Evolutionary conservation across 2,329 filamentous ascomycete genomes (phyloP), one percentile per base, ranked within the genome.

Genomic region (Cladosporium sp.): DNA sequence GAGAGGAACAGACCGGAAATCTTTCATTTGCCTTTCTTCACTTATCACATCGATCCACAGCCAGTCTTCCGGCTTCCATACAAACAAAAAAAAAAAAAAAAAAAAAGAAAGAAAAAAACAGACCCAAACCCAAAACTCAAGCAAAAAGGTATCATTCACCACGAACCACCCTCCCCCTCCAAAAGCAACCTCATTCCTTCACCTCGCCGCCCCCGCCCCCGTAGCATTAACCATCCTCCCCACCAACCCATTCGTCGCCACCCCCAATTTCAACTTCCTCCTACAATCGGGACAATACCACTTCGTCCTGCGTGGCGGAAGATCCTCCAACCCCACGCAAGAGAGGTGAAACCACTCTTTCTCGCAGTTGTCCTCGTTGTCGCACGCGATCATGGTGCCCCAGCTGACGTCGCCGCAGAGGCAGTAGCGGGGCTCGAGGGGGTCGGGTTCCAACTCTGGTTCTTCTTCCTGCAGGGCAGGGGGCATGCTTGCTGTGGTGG

Each of bases 271-370:
- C 52, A 68, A 55, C 59, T 77, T 70, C 54, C 80, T 78, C 36
- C 84, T 75, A 63, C 88, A 93, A 43, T 89, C 83, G 1, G 86
- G 86, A 67, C 88, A 93, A 62, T 89, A 93, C 88, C 88, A 93
- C 68, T 89, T 90, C 2, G 84, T 84, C 27, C 85, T 86, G 15
- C 86, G 76, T 2, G 83, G 79, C 9, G 88, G 87, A 53, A 87
- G 80, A 19, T 83, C 79, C 6, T 76, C 73, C 29, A 93, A 73
- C 4, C 78, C 83, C 5, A 93, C 85, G 62, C 88, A 93, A 56
- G 83, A 82, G 36, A 93, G 76, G 64, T 93, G 88, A 66, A 92
- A 93, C 88, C 88, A 93, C 68, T 92, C 87, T 56, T 83, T 82
- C 60, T 88, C 84, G 70, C 88, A 93, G 70, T 86, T 73, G 72